A percentile compares a stretch with the other conserved stretches of the same genome.
Evolutionary conservation across 2,329 filamentous ascomycete genomes (phyloP).

Genomic region (Beauveria caledonica): DNA sequence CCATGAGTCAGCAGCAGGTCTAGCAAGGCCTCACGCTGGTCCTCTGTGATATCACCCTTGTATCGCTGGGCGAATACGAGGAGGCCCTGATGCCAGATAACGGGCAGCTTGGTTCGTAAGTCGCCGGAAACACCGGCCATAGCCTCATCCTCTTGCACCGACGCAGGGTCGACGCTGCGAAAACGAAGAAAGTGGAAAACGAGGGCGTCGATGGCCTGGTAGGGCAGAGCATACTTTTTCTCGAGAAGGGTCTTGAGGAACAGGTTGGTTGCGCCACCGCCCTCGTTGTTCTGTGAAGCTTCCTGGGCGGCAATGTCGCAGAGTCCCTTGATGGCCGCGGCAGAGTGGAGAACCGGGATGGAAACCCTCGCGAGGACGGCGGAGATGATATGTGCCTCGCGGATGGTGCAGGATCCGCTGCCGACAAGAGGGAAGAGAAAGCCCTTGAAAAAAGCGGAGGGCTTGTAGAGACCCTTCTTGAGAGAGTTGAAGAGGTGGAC

Average conservation of each 20-base stretch:
- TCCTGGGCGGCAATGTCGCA: constrained; percentile 94
- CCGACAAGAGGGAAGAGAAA: constrained; percentile 84
- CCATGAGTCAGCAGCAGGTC: constrained; percentile 80
- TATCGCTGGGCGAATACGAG: constrained; percentile 91
- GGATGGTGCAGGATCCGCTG: constrained; percentile 79
- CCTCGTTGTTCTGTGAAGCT: constrained; percentile 72
- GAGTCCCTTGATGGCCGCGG: constrained; percentile 80
- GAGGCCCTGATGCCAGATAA: constrained; percentile 93
- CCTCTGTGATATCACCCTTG: constrained; percentile 91
- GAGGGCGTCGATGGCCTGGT: constrained; percentile 85
- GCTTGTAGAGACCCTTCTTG: constrained; percentile 90
- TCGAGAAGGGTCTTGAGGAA: constrained; percentile 90
- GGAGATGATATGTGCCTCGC: constrained; percentile 86
- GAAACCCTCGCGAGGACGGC: constrained; percentile 78
- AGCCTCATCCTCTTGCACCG: constrained; percentile 42
- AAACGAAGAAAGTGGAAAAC: constrained; percentile 97
- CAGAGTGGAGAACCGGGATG: constrained; percentile 85
- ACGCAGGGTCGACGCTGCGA: constrained; percentile 57
- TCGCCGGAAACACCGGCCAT: constrained; percentile 44
- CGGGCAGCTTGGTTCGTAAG: constrained; percentile 61
- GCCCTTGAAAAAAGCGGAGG: constrained; percentile 93
- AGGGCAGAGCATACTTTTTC: constrained; percentile 94
- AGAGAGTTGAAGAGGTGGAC: constrained; percentile 89
- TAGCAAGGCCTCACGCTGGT: constrained; percentile 82
- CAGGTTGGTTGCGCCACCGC: constrained; percentile 85